Base-by-base conservation (phyloP, 495 filamentous ascomycete species). In the Aspergillus egyptiacus region DNA sequence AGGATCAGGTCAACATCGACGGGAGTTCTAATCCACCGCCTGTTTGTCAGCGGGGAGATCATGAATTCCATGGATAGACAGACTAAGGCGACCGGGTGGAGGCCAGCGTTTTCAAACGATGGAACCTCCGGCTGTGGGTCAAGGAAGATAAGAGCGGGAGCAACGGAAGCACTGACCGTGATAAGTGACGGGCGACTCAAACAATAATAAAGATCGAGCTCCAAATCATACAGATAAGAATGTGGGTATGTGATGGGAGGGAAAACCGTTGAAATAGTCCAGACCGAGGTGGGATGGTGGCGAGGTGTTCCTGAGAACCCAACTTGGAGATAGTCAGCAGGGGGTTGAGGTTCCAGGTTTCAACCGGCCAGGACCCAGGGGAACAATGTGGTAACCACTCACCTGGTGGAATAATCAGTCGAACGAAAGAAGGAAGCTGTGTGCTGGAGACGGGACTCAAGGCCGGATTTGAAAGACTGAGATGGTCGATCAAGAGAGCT, bases 301-400 rank as follows among this genome's bases (percentile, higher is more conserved):
- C 53, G 44, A 56, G 30, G 39, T 54, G 53, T 59, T 53, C 57
- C 57, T 59, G 57, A 49, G 41, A 53, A 33, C 44, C 45, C 28
- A 48, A 36, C 35, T 37, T 44, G 51, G 28, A 14, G 28, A 52
- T 48, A 53, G 49, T 56, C 53, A 59, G 57, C 53, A 59, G 53
- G 57, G 53, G 57, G 45, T 44, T 28, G 38, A 43, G 27, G 46
- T 50, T 56, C 48, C 34, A 11, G 20, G 22, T 36, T 36, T 36
- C 30, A 18, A 22, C n/a, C n/a, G n/a, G n/a, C n/a, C n/a, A n/a
- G n/a, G 48, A 37, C 24, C 55, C 43, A 44, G 40, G 40, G 43
- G 38, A 39, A 38, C 19, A 38, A 37, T 22, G 14, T 6, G 5
- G 11, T 24, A 19, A 11, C 40, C 32, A 44, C 41, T 20, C 13